A percentile compares a stretch with the other conserved stretches of the same genome.
Evolutionary conservation across 768 basidiomycete genomes (phyloP).

Genomic region (Boletus reticulatus): DNA sequence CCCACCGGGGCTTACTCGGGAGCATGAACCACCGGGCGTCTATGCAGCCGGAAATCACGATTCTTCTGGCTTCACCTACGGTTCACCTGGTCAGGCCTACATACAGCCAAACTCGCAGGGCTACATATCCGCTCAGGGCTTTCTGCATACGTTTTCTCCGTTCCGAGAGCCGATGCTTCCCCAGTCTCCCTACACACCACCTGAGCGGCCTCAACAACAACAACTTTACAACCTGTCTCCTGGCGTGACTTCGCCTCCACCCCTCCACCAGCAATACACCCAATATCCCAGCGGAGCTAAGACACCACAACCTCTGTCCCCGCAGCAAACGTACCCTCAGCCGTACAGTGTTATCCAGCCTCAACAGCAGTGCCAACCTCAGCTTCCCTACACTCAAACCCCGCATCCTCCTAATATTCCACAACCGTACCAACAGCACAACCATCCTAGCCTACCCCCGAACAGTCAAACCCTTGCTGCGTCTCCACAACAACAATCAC

Average conservation of each 20-base stretch:
- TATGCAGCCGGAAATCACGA: background rate
- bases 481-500: background rate
- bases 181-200: constrained; percentile 7
- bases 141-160: constrained; percentile 4
- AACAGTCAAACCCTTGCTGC: constrained; percentile 1
- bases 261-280: constrained; percentile 13
- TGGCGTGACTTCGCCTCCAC: background rate
- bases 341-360: constrained; percentile 2
- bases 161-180: constrained; percentile 5
- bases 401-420: constrained; percentile 9
- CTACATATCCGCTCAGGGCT: constrained; percentile 7
- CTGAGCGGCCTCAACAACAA: constrained; percentile 14
- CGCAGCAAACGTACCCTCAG: constrained; percentile 13
- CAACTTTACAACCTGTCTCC: constrained; percentile 9
- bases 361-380: constrained; percentile 12
- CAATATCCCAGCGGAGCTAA: constrained; percentile 10
- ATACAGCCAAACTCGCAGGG: constrained; percentile 10
- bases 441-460: constrained; percentile 6
- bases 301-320: constrained; percentile 9
- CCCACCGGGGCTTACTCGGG: background rate
- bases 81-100: constrained; percentile 8
- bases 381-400: constrained; percentile 14
- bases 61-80: background rate
- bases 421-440: constrained; percentile 18
- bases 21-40: background rate